These are phyloP conservation scores for Larix kaempferi DNA, from an alignment of 75 land plant species.

Conservation along the genomic window DNA sequence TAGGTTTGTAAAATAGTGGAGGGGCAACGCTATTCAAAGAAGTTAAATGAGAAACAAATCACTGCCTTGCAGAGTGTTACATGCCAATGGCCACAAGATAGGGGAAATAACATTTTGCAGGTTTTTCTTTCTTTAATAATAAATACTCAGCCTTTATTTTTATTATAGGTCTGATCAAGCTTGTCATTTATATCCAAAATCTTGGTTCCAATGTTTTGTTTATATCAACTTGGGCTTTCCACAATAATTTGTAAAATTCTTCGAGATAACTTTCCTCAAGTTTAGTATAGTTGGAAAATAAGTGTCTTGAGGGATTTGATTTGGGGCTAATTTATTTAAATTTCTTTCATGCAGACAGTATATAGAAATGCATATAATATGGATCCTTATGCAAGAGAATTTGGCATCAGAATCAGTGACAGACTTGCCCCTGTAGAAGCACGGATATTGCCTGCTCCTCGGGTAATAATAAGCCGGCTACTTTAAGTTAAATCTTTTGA, in stretches of 20 bases:
- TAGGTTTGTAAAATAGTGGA: slow-evolving; percentile 95
- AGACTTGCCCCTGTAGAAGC: slow-evolving; percentile 53
- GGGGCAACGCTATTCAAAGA: slow-evolving; percentile 89
- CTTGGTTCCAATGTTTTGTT: too few species aligned
- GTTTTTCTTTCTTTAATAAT: slow-evolving; percentile 12
- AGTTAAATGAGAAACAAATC: slow-evolving; percentile 80
- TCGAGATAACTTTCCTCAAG: too few species aligned
- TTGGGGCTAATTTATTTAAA: too few species aligned
- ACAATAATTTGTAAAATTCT: too few species aligned
- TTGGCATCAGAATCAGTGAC: slow-evolving; percentile 59
- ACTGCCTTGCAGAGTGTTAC: slow-evolving; percentile 79
- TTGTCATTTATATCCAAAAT: too few species aligned
- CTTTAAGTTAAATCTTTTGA: not conserved
- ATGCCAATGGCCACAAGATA: slow-evolving; percentile 79
- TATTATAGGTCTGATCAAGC: too few species aligned
- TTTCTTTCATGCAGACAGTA: slow-evolving; percentile 44
- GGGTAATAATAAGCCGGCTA: slow-evolving; percentile 26
- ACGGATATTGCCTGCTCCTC: slow-evolving; percentile 72
- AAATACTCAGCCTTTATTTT: too few species aligned
- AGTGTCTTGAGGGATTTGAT: too few species aligned
- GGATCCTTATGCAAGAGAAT: slow-evolving; percentile 58
- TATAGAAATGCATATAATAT: slow-evolving; percentile 35
- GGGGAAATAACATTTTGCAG: slow-evolving; percentile 70
- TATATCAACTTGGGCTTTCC: too few species aligned
- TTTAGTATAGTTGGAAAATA: too few species aligned